phyloP scores from a whole-genome alignment of 257 asterid species.

The Fraxinus americana region DNA sequence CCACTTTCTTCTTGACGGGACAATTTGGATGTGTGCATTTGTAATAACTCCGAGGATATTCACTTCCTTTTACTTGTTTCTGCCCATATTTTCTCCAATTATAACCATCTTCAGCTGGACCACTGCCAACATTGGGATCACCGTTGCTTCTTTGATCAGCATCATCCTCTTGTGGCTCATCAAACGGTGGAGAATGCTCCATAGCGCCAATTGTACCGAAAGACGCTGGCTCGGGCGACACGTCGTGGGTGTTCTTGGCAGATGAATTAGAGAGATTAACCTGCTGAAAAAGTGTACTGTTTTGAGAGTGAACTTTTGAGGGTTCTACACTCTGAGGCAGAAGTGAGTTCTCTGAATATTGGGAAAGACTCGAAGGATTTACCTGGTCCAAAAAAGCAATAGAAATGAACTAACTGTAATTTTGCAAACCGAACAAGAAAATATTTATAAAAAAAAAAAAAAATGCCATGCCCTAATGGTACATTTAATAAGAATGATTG shows the following conservation, averaged over 20 bases:
- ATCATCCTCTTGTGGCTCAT: slow-evolving; percentile 54
- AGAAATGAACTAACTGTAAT: slow-evolving; percentile 1
- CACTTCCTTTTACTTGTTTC: slow-evolving; percentile 84
- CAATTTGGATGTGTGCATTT: slow-evolving; percentile 77
- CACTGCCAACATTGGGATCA: slow-evolving; percentile 51
- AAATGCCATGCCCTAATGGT: not conserved
- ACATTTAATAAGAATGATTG: not conserved
- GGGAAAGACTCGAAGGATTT: slow-evolving; percentile 37
- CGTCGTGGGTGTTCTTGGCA: slow-evolving; percentile 33
- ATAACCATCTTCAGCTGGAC: slow-evolving; percentile 73
- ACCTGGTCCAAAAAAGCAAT: slow-evolving; percentile 30
- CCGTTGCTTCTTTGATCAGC: slow-evolving; percentile 56
- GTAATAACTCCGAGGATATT: slow-evolving; percentile 85
- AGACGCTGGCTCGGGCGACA: slow-evolving; percentile 34
- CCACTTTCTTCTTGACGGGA: slow-evolving; percentile 83
- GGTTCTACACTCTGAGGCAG: slow-evolving; percentile 34
- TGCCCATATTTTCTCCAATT: slow-evolving; percentile 93
- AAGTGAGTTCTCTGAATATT: slow-evolving; percentile 38
- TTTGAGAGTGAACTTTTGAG: slow-evolving; percentile 24
- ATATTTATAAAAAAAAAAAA: not conserved
- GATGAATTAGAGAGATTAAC: slow-evolving; percentile 42
- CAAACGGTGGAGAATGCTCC: slow-evolving; percentile 65
- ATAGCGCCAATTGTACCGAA: slow-evolving; percentile 33
- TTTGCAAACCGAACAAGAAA: not conserved
- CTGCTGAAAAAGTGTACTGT: slow-evolving; percentile 34